Evolutionary conservation across 441 rosid species (phyloP).

Genomic region (Euphorbia celastroides): DNA sequence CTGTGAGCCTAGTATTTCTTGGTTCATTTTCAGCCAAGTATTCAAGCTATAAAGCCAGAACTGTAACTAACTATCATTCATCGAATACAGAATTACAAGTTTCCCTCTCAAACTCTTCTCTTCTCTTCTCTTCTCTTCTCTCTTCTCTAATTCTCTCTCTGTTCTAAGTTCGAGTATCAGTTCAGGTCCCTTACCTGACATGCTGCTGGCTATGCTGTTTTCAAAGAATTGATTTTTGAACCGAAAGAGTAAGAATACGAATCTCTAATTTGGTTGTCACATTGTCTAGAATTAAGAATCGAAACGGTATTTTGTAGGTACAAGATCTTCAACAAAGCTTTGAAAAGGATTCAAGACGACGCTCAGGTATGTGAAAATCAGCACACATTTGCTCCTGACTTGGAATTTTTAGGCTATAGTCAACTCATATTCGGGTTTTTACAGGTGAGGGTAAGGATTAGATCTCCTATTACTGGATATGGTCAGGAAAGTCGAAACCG

Average conservation of each 20-base stretch:
- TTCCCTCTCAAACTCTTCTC: too few species aligned
- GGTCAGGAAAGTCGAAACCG: slow-evolving; percentile 98
- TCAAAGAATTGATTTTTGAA: slow-evolving; percentile 86
- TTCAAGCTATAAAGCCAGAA: too few species aligned
- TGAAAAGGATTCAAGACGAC: slow-evolving; percentile 89
- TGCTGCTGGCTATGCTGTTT: slow-evolving; percentile 84
- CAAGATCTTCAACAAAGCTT: slow-evolving; percentile 73
- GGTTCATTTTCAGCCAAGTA: too few species aligned
- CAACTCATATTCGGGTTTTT: slow-evolving; percentile 6
- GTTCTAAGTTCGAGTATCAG: too few species aligned
- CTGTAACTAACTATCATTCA: too few species aligned
- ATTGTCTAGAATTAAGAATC: neutral
- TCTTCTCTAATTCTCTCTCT: too few species aligned
- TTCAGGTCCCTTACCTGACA: too few species aligned
- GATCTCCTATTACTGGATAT: slow-evolving; percentile 92
- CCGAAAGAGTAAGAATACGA: slow-evolving; percentile 77
- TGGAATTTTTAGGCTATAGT: neutral
- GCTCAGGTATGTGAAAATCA: slow-evolving; percentile 59
- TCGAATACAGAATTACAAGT: too few species aligned
- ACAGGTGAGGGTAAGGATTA: slow-evolving; percentile 94
- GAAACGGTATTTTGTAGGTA: slow-evolving; percentile 40
- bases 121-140: too few species aligned
- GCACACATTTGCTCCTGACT: neutral
- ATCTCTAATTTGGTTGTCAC: slow-evolving; percentile 17
- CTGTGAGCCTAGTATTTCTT: too few species aligned